Evolutionary conservation across 768 basidiomycete genomes (phyloP).

Genomic region (Ramaria rubella): DNA sequence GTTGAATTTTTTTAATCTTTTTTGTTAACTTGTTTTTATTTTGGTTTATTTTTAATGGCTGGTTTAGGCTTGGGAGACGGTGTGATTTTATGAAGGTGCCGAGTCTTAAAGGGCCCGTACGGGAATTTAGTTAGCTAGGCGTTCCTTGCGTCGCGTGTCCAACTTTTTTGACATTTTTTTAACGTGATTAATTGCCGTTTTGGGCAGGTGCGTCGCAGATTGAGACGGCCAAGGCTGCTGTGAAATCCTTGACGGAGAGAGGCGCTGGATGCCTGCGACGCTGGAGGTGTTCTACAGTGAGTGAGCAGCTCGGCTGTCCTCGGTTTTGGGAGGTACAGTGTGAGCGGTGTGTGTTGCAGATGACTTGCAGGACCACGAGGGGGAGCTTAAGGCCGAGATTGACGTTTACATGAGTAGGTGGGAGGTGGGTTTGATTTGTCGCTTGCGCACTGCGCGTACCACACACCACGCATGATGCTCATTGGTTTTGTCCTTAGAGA

Average conservation of each 20-base stretch:
- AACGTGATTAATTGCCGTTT: too few species aligned
- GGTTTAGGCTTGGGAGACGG: not conserved
- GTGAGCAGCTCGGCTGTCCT: too few species aligned
- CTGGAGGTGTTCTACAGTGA: conserved; percentile 5
- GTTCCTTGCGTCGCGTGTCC: not conserved
- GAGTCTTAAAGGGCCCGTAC: not conserved
- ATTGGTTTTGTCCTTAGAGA: not conserved
- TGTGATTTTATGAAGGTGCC: conserved; percentile 4
- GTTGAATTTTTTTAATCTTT: too few species aligned
- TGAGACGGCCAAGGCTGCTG: not conserved
- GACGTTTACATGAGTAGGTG: conserved; percentile 1
- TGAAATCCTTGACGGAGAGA: conserved; percentile 5
- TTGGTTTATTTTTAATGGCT: not conserved
- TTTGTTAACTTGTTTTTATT: not conserved
- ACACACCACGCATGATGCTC: not conserved
- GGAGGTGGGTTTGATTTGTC: not conserved
- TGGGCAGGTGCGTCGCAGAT: not conserved
- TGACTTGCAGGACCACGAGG: not conserved
- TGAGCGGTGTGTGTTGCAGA: not conserved
- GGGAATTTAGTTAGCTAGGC: not conserved
- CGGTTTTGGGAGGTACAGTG: not conserved
- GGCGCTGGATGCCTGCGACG: conserved; percentile 6
- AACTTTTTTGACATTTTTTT: too few species aligned
- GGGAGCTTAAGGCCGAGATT: not conserved
- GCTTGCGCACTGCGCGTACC: not conserved